Conservation (phyloP, 169 alveolate genomes). For the Perkinsus olseni region DNA sequence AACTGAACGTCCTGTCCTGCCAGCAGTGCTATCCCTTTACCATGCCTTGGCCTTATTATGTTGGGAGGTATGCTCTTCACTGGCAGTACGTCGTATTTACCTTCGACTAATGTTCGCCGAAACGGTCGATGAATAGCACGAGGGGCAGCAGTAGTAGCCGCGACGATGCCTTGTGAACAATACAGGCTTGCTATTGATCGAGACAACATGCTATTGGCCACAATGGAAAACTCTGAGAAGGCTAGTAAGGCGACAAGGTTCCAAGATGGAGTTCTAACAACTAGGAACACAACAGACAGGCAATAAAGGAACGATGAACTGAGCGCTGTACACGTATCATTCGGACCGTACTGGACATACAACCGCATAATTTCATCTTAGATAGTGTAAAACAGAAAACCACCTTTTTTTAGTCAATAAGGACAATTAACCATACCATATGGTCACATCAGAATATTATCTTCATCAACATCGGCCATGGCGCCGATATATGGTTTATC, state of each 20-base stretch:
- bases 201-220: neutral
- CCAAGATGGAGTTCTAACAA: no score
- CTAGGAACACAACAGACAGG: neutral
- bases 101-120: neutral
- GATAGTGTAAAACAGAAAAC: neutral
- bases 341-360: no score
- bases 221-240: neutral
- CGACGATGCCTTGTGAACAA: neutral
- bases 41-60: neutral
- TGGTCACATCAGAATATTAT: neutral
- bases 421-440: neutral
- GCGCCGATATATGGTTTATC: slow-evolving; percentile 26
- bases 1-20: neutral
- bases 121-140: neutral
- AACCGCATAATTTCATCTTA: no score
- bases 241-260: no score
- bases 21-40: neutral
- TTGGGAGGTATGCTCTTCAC: neutral
- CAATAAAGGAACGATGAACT: neutral
- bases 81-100: neutral
- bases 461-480: neutral
- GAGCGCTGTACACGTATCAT: no score
- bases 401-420: neutral
- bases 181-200: neutral
- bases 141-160: neutral